Base-by-base conservation (phyloP, 2,329 filamentous ascomycete genomes). In the Penicillium sp. region DNA sequence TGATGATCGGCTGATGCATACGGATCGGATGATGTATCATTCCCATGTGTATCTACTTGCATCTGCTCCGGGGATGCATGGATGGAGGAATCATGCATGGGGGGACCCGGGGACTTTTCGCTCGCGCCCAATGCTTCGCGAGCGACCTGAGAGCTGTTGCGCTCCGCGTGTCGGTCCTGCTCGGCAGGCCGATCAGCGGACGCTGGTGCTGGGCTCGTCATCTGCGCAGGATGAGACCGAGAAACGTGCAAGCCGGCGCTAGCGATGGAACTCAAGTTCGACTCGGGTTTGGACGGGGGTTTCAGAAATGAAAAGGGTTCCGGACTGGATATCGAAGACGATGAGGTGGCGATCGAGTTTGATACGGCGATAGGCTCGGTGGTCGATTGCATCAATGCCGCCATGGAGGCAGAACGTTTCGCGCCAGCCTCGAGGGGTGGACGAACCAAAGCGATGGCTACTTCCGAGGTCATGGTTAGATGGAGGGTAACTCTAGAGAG, bases 201-300 rank as follows among this genome's bases (percentile, higher is more conserved):
- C 42, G 48, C 82, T 67, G 15, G 78, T 73, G 62, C 84, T 74
- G 56, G 70, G 62, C 53, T 66, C 50, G 54, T 59, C 62, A 56
- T 72, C 59, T 44, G 56, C 27, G 61, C 51, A 28, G 64, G 50
- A 10, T 60, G 55, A 22, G 60, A 60, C 41, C 64, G 61, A 25
- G 61, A 64, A 30, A 67, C 59, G 55, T 65, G 64, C 32, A 67
- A 41, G n/a, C 65, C 62, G 22, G 64, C 65, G 44, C 60, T 66
- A 28, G 65, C 65, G 41, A 68, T 66, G 14, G 65, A 67, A 31
- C 58, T 61, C 13, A 67, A 45, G 39, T 54, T 65, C 27, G 61
- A 55, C 30, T 65, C 61, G 2, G 58, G 54, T 45, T 62, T 67
- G 11, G 61, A 51, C 17, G 57, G 51, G 7, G 49, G 26, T 44